These are phyloP conservation scores for Solanum ahanhuiri DNA, from an alignment of 257 asterid genomes.

Conservation along the genomic window DNA sequence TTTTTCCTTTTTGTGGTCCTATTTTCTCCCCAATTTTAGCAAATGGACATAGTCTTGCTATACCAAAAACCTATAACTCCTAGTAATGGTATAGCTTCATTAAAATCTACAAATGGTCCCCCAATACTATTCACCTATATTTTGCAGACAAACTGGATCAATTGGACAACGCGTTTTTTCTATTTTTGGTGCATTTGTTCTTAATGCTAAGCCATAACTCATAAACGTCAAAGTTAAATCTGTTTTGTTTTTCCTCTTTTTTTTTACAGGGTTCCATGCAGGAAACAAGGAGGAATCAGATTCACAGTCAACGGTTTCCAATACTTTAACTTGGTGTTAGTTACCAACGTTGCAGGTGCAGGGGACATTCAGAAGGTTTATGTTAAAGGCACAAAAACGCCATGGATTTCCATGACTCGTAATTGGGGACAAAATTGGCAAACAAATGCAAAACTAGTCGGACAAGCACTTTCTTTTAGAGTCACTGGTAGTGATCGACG, in stretches of 20 bases:
- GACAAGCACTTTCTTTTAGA: constrained; percentile 66
- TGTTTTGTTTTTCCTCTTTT: background rate
- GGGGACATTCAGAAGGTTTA: constrained; percentile 47
- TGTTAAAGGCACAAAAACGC: constrained; percentile 46
- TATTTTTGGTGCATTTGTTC: background rate
- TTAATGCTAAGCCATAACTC: background rate
- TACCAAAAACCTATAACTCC: background rate
- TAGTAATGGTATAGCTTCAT: background rate
- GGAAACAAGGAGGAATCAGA: constrained; percentile 51
- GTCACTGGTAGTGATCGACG: constrained; percentile 64
- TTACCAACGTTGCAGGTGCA: constrained; percentile 73
- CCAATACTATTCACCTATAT: background rate
- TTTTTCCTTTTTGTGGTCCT: background rate
- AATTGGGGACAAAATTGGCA: constrained; percentile 95
- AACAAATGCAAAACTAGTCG: constrained; percentile 32
- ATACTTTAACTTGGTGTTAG: constrained; percentile 55
- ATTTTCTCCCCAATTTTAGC: background rate
- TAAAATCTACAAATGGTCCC: background rate
- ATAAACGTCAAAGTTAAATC: background rate
- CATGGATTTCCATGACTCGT: constrained; percentile 59
- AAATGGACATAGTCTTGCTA: background rate
- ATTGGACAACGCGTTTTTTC: background rate
- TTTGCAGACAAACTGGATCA: background rate
- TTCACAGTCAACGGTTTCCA: constrained; percentile 63
- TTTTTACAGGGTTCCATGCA: constrained; percentile 34